A percentile compares a stretch with the other conserved stretches of the same genome.
phyloP scores from a whole-genome alignment of 1,284 basidiomycete genomes.

The Spongispora temasekensis region DNA sequence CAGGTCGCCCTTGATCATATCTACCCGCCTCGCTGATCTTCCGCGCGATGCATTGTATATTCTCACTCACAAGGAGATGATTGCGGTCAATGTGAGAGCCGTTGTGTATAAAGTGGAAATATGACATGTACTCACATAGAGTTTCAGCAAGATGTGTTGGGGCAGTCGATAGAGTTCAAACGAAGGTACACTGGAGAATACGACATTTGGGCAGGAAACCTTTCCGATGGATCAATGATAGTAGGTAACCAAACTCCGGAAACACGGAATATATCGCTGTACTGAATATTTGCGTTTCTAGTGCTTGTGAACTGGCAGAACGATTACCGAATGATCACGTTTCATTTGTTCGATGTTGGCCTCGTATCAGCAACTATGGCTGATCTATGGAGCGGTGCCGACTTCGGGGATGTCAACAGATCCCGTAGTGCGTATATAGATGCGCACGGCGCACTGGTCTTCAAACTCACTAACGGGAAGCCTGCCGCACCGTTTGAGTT shows the following conservation, averaged over 20 bases:
- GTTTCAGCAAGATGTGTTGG: constrained; percentile 49
- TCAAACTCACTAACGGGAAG: constrained; percentile 5
- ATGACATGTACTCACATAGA: not conserved
- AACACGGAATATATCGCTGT: not conserved
- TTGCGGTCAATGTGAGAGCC: constrained; percentile 11
- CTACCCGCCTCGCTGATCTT: constrained; percentile 9
- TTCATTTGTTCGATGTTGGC: constrained; percentile 10
- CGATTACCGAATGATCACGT: constrained; percentile 1
- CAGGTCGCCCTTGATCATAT: constrained; percentile 15
- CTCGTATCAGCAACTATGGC: constrained; percentile 8
- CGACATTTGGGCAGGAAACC: constrained; percentile 52
- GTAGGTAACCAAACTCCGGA: constrained; percentile 27
- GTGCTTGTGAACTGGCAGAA: constrained; percentile 13
- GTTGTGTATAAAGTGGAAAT: not conserved
- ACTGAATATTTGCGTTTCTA: not conserved
- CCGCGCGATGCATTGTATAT: constrained; percentile 4
- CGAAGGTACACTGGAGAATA: constrained; percentile 51
- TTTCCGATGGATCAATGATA: constrained; percentile 51
- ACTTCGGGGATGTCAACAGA: not conserved
- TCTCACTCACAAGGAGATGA: constrained; percentile 9
- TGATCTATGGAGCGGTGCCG: constrained; percentile 5
- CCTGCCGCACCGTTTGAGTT: not conserved
- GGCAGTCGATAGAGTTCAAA: constrained; percentile 47
- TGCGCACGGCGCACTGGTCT: constrained; percentile 8
- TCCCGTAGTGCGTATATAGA: not conserved